These are phyloP conservation scores for Coffea canephora DNA, from an alignment of 257 asterid genomes.

Conservation along the genomic window DNA sequence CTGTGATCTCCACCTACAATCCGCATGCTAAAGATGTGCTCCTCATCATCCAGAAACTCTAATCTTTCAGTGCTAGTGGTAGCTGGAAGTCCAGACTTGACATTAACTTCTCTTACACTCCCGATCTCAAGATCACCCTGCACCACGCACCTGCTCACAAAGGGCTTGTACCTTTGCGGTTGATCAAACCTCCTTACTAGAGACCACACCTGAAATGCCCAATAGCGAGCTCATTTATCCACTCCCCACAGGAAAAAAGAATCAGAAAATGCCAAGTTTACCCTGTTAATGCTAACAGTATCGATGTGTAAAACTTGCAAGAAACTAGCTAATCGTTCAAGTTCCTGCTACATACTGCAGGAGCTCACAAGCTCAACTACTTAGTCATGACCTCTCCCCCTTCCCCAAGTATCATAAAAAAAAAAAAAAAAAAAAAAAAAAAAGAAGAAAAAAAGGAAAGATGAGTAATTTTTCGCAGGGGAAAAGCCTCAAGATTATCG, in stretches of 20 bases:
- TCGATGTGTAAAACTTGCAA: no score
- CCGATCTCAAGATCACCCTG: constrained; percentile 80
- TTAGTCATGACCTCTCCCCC: no score
- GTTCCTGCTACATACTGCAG: not conserved
- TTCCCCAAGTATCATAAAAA: not conserved
- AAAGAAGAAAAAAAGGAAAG: not conserved
- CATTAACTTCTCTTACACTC: constrained; percentile 81
- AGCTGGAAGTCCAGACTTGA: constrained; percentile 85
- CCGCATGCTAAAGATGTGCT: constrained; percentile 70
- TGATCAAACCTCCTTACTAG: constrained; percentile 87
- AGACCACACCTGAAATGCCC: constrained; percentile 66
- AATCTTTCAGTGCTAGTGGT: constrained; percentile 84
- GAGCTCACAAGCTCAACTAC: not conserved
- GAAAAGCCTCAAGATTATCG: not conserved
- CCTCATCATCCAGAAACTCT: constrained; percentile 78
- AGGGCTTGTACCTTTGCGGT: constrained; percentile 92
- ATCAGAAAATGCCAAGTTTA: not conserved
- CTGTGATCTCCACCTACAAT: constrained; percentile 97
- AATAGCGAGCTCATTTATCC: constrained; percentile 4
- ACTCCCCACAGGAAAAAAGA: not conserved
- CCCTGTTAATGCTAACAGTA: not conserved
- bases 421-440: not conserved
- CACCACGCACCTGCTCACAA: constrained; percentile 76
- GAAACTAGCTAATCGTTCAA: not conserved
- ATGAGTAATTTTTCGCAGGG: not conserved